Percentiles rank a stretch among this genome's conserved stretches.
Evolutionary conservation across 2,329 filamentous ascomycete species (phyloP).

Genomic region (Mollisiaceae sp.): DNA sequence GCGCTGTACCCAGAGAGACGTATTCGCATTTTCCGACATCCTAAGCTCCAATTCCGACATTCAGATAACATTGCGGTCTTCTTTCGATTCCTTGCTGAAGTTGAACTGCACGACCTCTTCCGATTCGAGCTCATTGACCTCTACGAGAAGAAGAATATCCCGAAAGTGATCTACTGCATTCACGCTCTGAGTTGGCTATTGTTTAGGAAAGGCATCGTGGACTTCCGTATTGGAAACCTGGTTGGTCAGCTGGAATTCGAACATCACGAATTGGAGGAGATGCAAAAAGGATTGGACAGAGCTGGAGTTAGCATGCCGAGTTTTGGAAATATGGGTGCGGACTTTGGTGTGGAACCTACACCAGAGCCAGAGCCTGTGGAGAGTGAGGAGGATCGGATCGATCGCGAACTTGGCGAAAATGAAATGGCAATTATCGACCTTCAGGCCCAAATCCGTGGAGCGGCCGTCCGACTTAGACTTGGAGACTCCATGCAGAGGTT

Average conservation of each 20-base stretch:
- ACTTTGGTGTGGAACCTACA: slow-evolving; percentile 85
- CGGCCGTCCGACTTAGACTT: slow-evolving; percentile 75
- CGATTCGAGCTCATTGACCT: slow-evolving; percentile 96
- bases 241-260: slow-evolving; percentile 97
- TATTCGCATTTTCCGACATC: slow-evolving; percentile 82
- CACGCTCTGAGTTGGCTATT: slow-evolving; percentile 97
- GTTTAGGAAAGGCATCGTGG: slow-evolving; percentile 90
- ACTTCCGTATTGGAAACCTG: slow-evolving; percentile 95
- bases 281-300: slow-evolving; percentile 95
- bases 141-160: slow-evolving; percentile 99
- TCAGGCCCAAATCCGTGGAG: slow-evolving; percentile 85
- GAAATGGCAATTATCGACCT: slow-evolving; percentile 76
- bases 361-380: slow-evolving; percentile 79
- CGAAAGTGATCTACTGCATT: slow-evolving; percentile 98
- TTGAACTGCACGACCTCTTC: slow-evolving; percentile 93
- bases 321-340: slow-evolving; percentile 96
- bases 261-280: slow-evolving; percentile 94
- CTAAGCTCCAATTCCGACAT: slow-evolving; percentile 89
- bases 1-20: slow-evolving; percentile 79
- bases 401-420: slow-evolving; percentile 80
- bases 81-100: slow-evolving; percentile 89
- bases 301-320: slow-evolving; percentile 95
- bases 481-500: slow-evolving; percentile 85
- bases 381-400: slow-evolving; percentile 86
- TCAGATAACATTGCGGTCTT: slow-evolving; percentile 98